Base-by-base conservation (phyloP, 805 yeast species). In the Yarrowia sp. region DNA sequence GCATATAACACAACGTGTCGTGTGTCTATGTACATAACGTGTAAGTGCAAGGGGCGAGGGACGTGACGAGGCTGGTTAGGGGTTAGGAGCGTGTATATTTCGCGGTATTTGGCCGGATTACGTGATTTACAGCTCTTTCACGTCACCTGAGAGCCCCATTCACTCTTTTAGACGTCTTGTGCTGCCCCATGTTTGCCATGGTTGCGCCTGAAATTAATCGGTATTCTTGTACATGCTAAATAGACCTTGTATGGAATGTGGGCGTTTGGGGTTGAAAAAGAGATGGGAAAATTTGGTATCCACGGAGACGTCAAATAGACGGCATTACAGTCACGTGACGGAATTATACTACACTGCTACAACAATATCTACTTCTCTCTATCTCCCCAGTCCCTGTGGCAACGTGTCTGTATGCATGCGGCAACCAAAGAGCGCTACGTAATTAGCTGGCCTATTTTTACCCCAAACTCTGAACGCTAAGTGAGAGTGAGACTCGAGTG, bases 161-260 rank as follows among this genome's bases (percentile, higher is more conserved):
- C n/a, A n/a, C n/a, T n/a, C n/a, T n/a, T n/a, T n/a, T n/a, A n/a
- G n/a, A n/a, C n/a, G n/a, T n/a, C n/a, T 33, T 33, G 30, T 26
- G 30, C 30, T 26, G 30, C 41, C 19, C 4, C 10, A 21, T 21
- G 9, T 21, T 16, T 22, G 26, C 16, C 49, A 43, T 46, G 21
- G n/a, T 46, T 46, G 49, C 51, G 35, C 54, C 38, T 19, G 38
- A 48, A 46, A 48, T 48, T 19, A 21, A 17, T 48, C 38, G 26
- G 38, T 19, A n/a, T n/a, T n/a, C n/a, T 35, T 51, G 33, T 24
- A 38, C 61, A 38, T 38, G 46, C 35, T 54, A 54, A 54, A 36
- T 54, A 36, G 44, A 54, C 61, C 46, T 54, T 38, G 61, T 54
- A 54, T 54, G 61, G 61, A 54, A 54, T 54, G 61, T 38, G 17